Percentiles rank a stretch among this genome's conserved stretches.
phyloP scores from a whole-genome alignment of 352 stramenopile genomes.

The Pythium oligandrum region DNA sequence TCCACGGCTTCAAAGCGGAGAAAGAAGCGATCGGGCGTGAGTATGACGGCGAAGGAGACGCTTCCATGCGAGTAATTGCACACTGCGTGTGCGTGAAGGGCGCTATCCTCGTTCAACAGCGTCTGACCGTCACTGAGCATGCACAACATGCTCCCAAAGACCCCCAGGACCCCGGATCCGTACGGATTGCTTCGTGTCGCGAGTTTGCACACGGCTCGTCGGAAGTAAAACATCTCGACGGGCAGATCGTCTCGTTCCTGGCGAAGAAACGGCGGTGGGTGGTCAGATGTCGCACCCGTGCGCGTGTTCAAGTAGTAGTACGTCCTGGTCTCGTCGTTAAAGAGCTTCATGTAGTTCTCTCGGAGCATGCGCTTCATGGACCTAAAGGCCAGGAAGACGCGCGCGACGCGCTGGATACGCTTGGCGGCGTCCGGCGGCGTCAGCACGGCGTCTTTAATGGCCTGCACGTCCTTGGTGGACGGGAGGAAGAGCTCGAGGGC shows the following conservation, averaged over 20 bases:
- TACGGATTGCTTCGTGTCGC: slow-evolving; percentile 36
- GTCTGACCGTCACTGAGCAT: slow-evolving; percentile 48
- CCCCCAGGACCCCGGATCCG: slow-evolving; percentile 41
- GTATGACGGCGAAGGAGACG: slow-evolving; percentile 40
- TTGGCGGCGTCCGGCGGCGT: slow-evolving; percentile 28
- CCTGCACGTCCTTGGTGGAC: slow-evolving; percentile 10
- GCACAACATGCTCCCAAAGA: slow-evolving; percentile 44
- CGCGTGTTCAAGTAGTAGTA: slow-evolving; percentile 73
- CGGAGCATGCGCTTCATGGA: slow-evolving; percentile 39
- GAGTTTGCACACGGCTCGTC: slow-evolving; percentile 58
- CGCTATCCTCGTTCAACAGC: slow-evolving; percentile 29
- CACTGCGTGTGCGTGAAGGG: slow-evolving; percentile 31
- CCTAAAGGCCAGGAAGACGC: slow-evolving; percentile 33
- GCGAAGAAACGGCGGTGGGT: slow-evolving; percentile 47
- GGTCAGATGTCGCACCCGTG: slow-evolving; percentile 29
- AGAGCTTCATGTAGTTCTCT: slow-evolving; percentile 78
- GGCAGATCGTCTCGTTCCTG: slow-evolving; percentile 41
- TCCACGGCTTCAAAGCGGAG: slow-evolving; percentile 22
- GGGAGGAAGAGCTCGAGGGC: slow-evolving; percentile 41
- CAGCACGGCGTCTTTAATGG: slow-evolving; percentile 6
- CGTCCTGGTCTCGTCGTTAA: slow-evolving; percentile 33
- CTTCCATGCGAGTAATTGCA: slow-evolving; percentile 48
- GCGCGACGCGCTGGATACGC: slow-evolving; percentile 42
- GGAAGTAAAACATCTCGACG: slow-evolving; percentile 61
- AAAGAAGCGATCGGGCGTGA: slow-evolving; percentile 51